Percentiles rank a stretch among this genome's conserved stretches.
These are phyloP conservation scores for Dendrobium huoshanense DNA, from an alignment of 106 monocot genomes.

Conservation along the genomic window DNA sequence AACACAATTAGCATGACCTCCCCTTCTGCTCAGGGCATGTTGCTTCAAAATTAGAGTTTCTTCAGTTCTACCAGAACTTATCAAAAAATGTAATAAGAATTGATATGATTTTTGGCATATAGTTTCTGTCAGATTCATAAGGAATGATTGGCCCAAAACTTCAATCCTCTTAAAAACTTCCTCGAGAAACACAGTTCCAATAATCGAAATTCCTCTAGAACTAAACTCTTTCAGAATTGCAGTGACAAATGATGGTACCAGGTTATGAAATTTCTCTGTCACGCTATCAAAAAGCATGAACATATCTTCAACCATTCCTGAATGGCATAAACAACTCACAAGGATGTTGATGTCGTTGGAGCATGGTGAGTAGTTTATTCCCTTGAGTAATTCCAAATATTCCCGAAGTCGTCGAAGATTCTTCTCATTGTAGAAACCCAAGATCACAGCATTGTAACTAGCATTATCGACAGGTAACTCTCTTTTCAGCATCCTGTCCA, in stretches of 20 bases:
- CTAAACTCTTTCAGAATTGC: constrained; percentile 41
- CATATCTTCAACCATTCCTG: constrained; percentile 44
- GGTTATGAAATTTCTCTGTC: constrained; percentile 10
- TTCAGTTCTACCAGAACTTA: constrained; percentile 27
- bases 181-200: constrained; percentile 45
- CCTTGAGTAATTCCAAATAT: constrained; percentile 33
- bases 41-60: constrained; percentile 38
- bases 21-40: constrained; percentile 11
- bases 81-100: constrained; percentile 25
- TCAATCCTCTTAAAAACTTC: constrained; percentile 24
- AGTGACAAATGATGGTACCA: constrained; percentile 21
- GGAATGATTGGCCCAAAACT: constrained; percentile 18
- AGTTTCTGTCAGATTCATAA: constrained; percentile 27
- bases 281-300: constrained; percentile 36
- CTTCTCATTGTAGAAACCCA: constrained; percentile 31
- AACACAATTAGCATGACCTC: constrained; percentile 10
- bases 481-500: constrained; percentile 29
- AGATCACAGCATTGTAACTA: constrained; percentile 32
- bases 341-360: constrained; percentile 22
- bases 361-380: constrained; percentile 20
- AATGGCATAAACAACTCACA: constrained; percentile 34
- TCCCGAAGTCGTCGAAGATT: constrained; percentile 27
- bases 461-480: constrained; percentile 28
- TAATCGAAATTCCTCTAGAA: constrained; percentile 20
- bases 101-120: constrained; percentile 20